These are phyloP conservation scores for Coffea canephora DNA, from an alignment of 257 asterid genomes.

Conservation along the genomic window DNA sequence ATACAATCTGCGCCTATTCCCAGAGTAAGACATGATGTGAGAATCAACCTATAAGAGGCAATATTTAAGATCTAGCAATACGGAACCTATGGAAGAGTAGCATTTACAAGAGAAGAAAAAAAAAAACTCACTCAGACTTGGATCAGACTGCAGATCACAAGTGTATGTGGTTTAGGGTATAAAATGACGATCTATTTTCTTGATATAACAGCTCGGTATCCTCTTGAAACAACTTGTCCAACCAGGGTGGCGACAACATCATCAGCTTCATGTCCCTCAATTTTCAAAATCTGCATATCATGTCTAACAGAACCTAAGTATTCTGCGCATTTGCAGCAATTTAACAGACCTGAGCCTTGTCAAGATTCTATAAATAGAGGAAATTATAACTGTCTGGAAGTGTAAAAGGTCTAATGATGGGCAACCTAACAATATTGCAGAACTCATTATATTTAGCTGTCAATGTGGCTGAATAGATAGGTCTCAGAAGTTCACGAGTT, in stretches of 20 bases:
- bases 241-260: constrained; percentile 93
- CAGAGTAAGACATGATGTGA: neutral
- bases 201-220: constrained; percentile 76
- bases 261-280: constrained; percentile 86
- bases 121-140: constrained; percentile 72
- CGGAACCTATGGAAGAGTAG: neutral
- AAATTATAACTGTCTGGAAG: neutral
- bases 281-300: constrained; percentile 66
- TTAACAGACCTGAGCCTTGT: neutral
- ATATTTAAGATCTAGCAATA: neutral
- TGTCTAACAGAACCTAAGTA: constrained; percentile 10
- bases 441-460: neutral
- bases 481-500: neutral
- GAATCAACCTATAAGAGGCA: neutral
- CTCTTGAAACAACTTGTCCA: constrained; percentile 60
- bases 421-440: neutral
- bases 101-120: constrained; percentile 1
- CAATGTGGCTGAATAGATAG: neutral
- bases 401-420: neutral
- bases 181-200: constrained; percentile 95
- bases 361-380: neutral
- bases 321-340: neutral
- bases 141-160: constrained; percentile 86
- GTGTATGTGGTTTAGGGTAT: constrained; percentile 82
- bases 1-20: neutral